These are phyloP conservation scores for Scenedesmus sp. DNA, from an alignment of 163 green algal species.

Conservation along the genomic window DNA sequence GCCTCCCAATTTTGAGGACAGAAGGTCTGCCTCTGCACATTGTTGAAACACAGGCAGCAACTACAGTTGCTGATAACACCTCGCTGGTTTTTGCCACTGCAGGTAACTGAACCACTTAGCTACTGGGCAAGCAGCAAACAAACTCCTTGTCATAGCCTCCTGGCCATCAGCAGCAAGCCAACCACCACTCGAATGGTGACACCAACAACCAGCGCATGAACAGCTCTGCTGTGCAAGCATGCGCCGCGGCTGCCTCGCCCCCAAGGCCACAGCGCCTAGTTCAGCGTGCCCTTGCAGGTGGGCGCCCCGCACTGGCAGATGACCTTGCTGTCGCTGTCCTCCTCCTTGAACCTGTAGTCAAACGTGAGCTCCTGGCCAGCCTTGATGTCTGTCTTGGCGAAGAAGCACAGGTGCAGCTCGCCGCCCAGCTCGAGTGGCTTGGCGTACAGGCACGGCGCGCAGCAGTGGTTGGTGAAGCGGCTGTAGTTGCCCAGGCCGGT, in stretches of 20 bases:
- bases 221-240: background rate
- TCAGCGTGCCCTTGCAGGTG: conserved; percentile 91
- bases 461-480: conserved; percentile 96
- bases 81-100: too few species aligned
- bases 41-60: too few species aligned
- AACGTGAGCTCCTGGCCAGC: conserved; percentile 92
- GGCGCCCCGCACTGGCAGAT: conserved; percentile 90
- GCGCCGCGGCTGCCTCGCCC: background rate
- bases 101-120: too few species aligned
- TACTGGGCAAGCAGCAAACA: too few species aligned
- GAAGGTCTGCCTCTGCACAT: too few species aligned
- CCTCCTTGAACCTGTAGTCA: conserved; percentile 92
- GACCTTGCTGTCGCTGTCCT: conserved; percentile 83
- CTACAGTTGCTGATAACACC: too few species aligned
- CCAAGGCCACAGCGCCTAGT: conserved; percentile 64
- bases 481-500: conserved; percentile 86
- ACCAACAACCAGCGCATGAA: background rate
- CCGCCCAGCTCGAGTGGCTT: conserved; percentile 82
- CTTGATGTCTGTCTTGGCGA: conserved; percentile 84
- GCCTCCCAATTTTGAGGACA: too few species aligned
- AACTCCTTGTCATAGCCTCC: too few species aligned
- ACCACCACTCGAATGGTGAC: background rate
- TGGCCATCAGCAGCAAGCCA: background rate
- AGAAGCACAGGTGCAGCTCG: conserved; percentile 87
- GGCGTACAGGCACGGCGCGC: conserved; percentile 90